Base-by-base conservation (phyloP, 2,329 filamentous ascomycete species). In the Hypoxylon sp. region DNA sequence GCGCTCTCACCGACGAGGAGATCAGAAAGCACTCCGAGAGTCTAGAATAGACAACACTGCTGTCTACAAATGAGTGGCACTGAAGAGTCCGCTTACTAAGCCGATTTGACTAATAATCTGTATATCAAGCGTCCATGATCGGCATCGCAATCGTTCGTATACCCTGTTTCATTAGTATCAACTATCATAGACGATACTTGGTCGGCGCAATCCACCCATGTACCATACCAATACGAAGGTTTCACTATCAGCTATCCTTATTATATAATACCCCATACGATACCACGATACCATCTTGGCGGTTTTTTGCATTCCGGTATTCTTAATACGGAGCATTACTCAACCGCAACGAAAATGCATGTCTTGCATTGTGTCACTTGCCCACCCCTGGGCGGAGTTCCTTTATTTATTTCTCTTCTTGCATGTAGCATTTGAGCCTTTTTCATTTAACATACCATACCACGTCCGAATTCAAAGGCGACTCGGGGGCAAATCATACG, bases 1-100 rank as follows among this genome's bases (percentile, higher is more conserved):
- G 91, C 51, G 92, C 92, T 8, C 79, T 96, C 61, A 88, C 82
- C 61, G 92, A 95, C 72, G 88, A 90, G n/a, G 92, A 95, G 75
- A 94, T 96, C 75, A 82, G 87, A 63, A 82, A 80, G 68, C 82
- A 83, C 61, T 87, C 86, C 0, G 84, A 86, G 60, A 79, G 76
- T 60, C 75, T 89, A 33, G 85, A 89, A 77, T 83, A 72, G 61
- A 66, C 48, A 44, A 33, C 40, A 35, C 20, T 37, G 30, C 37
- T 46, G 8, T 48, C 57, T 48, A 50, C 11, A 44, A 51, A 54
- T 14, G 50, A 48, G 17, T 25, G 33, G 27, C 25, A 22, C 30
- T 17, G 27, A 20, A 49, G n/a, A 37, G 22, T 46, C 42, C 54
- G n/a, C 44, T 56, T 37, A 27, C 35, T 51, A 55, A 61, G 30